Evolutionary conservation across 2,329 filamentous ascomycete genomes (phyloP), one percentile per base, ranked within the genome.

Genomic region (Coniochaeta sp.): DNA sequence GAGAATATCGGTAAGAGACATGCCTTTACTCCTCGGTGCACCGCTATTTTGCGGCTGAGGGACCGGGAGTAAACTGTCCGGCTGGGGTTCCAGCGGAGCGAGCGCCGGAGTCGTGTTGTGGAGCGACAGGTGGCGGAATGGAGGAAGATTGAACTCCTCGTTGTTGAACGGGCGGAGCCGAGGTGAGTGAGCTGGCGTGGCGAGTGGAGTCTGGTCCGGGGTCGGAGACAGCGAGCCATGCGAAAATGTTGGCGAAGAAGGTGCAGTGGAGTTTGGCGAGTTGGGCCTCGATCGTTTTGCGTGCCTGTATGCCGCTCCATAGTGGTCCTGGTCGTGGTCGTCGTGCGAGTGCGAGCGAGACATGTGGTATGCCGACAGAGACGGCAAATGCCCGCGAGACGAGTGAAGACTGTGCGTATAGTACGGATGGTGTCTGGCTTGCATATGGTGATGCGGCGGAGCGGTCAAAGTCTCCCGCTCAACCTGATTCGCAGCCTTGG

Each of bases 161-260:
- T 79, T 84, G 65, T 79, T 84, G 70, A 90, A 89, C 3, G 93
- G 91, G 62, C 93, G 85, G 66, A 99, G 81, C 50, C 95, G 90
- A 58, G 95, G 95, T 19, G 93, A 97, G 75, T 98, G 95, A 50
- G 93, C 93, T 5, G 93, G 93, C 6, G 93, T 99, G 31, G 93
- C 93, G 60, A 98, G 86, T n/a, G 93, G 93, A n/a, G 95, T 98
- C 79, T 97, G 93, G 70, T 98, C 93, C 12, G 93, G 95, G 1
- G 93, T 99, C 5, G 93, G 95, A 11, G 93, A 98, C 55, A 93
- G 83, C 12, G 93, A 97, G 74, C 96, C 92, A 76, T 97, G 92
- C 1, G 93, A 97, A 74, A 97, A 96, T 3, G 93, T 97, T 28
- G 93, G 93, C 34, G 93, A 98, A 28, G 93, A 96, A 22, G 95